Evolutionary conservation across 768 basidiomycete genomes (phyloP), one percentile per base, ranked within the genome.

Genomic region (Xerocomus potaroensis): DNA sequence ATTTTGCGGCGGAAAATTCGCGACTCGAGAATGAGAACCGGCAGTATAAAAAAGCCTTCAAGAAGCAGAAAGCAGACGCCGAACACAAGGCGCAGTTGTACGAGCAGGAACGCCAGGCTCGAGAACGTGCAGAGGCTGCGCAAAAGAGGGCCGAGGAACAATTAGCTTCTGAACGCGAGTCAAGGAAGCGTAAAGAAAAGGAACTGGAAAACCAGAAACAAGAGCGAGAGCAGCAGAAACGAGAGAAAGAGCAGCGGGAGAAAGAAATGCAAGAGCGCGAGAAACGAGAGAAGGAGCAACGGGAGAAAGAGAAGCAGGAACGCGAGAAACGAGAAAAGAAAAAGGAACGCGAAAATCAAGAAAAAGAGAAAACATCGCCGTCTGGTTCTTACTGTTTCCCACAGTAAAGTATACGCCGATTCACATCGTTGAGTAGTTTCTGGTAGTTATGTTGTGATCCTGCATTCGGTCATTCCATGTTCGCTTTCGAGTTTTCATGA

Each of bases 1-100:
- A 66, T 9, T 73, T 70, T 50, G 60, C 56, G 18, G 56, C 63
- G 30, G 70, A 74, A 47, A 70, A 70, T 43, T 50, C 48, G 40
- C 50, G 57, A 36, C 67, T 66, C 7, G 56, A 61, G 35, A 48
- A 31, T 2, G 65, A 63, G 38, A 65, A 65, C 33, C 34, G 53
- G 41, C 62, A 45, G 8, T 57, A 57, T n/a, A 42, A 47, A 27
- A 51, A 47, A 29, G 49, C 49, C 22, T 50, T 45, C 30, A 54
- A 22, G 48, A 58, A 32, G 41, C 63, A 62, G 6, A 55, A 51
- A 30, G 45, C 50, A 35, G 57, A 54, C 23, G 57, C 47, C 14
- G 57, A 62, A 24, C 47, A 53, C 11, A 54, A 31, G 2, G 45
- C 44, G 26, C 54, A 48, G 6, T 29, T 57, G 30, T 40, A 59